Evolutionary conservation across 2,329 filamentous ascomycete species (phyloP), one percentile per base, ranked within the genome.

Genomic region (Colletotrichum sp.): DNA sequence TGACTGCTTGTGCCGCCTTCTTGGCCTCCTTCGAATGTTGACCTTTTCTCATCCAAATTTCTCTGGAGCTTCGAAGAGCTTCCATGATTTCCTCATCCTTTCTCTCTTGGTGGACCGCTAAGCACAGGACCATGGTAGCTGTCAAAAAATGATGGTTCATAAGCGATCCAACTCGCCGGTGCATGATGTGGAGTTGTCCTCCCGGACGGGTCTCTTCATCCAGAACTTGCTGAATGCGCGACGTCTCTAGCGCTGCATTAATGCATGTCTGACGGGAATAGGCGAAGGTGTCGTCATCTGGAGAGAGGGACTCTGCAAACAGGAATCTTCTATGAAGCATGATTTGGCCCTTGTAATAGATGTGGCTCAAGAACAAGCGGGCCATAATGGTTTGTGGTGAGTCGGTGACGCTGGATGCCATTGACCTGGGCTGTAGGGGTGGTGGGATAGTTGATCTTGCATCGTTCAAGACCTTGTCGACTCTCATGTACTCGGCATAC

Each of bases 301-400:
- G 12, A 3, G 44, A 32, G 10, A 16, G 1, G 7, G 59, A 48
- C 7, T 59, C 18, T 4, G 28, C 6, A 7, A 75, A 75, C 6
- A 84, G 69, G 66, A 80, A 84, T 5, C 79, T 79, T 15, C 81
- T 77, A 70, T 84, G 83, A 22, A 84, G 79, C 68, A 83, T 81
- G 12, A 84, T 73, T 28, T 81, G 79, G 2, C 80, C 81, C 34
- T 81, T 83, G 66, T 80, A 79, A 59, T 81, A 79, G 59, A 81
- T 79, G 70, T 81, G 80, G 24, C 79, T 71, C 22, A 83, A 78
- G 48, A 80, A 81, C 4, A 83, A 76, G 8, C 82, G 79, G 12
- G 80, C 76, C 36, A 82, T 79, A 18, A 84, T 79, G 10, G 79
- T 69, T 24, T 79, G 75, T 2, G 82, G 76, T 1, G 80, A 62